Percentiles rank a stretch among this genome's conserved stretches.
These are phyloP conservation scores for Aspergillus nanangensis DNA, from an alignment of 495 filamentous ascomycete genomes.

Conservation along the genomic window DNA sequence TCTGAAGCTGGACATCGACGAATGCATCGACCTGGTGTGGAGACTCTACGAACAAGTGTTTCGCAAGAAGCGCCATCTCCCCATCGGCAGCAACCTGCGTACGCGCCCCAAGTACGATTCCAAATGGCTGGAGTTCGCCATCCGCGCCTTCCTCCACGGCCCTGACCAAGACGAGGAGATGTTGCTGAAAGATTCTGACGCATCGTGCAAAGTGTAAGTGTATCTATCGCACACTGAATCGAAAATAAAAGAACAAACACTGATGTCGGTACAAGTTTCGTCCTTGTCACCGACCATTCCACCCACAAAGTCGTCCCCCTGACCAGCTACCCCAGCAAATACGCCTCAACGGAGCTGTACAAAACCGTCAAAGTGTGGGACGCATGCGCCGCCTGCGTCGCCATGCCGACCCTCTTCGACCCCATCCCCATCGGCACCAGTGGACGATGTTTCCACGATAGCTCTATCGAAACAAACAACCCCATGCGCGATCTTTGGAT, in stretches of 20 bases:
- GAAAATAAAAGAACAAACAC: conserved; percentile 2
- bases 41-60: conserved; percentile 32
- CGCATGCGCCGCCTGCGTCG: conserved; percentile 40
- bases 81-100: conserved; percentile 22
- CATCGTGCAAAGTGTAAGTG: conserved; percentile 33
- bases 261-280: conserved; percentile 32
- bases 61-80: conserved; percentile 26
- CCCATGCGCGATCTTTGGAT: conserved; percentile 41
- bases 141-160: conserved; percentile 35
- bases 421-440: conserved; percentile 33
- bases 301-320: conserved; percentile 36
- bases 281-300: conserved; percentile 42
- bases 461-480: conserved; percentile 39
- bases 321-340: conserved; percentile 38
- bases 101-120: conserved; percentile 34
- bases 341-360: conserved; percentile 30
- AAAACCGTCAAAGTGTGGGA: conserved; percentile 42
- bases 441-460: conserved; percentile 35
- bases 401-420: conserved; percentile 43
- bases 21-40: conserved; percentile 43
- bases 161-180: conserved; percentile 31
- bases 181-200: conserved; percentile 34
- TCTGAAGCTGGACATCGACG: conserved; percentile 40
- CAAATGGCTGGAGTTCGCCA: conserved; percentile 30
- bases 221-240: not conserved